A percentile compares a stretch with the other conserved stretches of the same genome.
Evolutionary conservation across 2,329 filamentous ascomycete genomes (phyloP).

Genomic region (Lachnellula arida): DNA sequence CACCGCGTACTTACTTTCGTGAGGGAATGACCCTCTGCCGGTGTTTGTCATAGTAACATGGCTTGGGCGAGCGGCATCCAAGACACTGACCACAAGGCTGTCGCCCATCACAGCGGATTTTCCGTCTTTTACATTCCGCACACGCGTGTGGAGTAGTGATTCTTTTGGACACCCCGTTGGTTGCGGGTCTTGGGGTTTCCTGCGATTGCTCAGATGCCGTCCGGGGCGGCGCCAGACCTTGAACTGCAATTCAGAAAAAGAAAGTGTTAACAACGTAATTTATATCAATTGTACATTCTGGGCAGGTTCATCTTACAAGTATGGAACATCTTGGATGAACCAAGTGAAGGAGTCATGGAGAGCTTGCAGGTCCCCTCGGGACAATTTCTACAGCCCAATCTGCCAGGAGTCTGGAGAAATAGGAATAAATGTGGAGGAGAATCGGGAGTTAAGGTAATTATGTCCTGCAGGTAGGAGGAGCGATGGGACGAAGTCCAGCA

Average conservation of each 20-base stretch:
- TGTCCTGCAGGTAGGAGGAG: neutral
- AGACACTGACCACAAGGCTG: constrained; percentile 79
- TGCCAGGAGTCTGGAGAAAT: constrained; percentile 6
- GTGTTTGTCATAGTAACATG: constrained; percentile 78
- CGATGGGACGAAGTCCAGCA: neutral
- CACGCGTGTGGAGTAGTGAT: constrained; percentile 61
- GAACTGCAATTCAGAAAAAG: constrained; percentile 20
- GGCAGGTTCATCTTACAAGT: constrained; percentile 26
- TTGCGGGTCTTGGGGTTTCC: constrained; percentile 25
- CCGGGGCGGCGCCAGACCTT: constrained; percentile 30
- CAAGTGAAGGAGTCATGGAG: constrained; percentile 28
- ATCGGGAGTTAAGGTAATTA: neutral
- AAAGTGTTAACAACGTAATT: constrained; percentile 2
- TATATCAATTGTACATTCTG: neutral
- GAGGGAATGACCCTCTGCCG: constrained; percentile 72
- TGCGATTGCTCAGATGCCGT: constrained; percentile 24
- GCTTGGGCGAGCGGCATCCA: constrained; percentile 74
- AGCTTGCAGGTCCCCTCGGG: constrained; percentile 6
- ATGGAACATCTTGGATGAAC: constrained; percentile 31
- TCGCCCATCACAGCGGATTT: constrained; percentile 78
- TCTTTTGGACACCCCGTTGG: constrained; percentile 42
- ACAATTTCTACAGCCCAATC: constrained; percentile 1
- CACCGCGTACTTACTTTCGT: constrained; percentile 55
- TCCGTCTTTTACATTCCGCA: constrained; percentile 72
- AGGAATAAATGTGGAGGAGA: neutral